Base-by-base conservation (phyloP, 805 yeast genomes). In the Wickerhamiella vanderwaltii region DNA sequence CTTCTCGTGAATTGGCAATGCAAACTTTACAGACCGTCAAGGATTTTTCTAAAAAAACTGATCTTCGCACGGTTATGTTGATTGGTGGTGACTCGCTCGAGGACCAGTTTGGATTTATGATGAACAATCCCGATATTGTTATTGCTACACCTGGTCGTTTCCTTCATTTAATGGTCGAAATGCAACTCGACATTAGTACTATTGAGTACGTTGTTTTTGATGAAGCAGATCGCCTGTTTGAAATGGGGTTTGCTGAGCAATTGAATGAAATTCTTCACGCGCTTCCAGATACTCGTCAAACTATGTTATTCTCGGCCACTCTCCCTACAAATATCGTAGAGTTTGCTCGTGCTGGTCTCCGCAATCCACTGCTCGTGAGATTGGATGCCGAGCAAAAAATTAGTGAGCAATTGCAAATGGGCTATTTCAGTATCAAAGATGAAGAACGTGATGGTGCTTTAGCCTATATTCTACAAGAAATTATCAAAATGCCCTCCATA, bases 21-120 rank as follows among this genome's bases (percentile, higher is more conserved):
- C 99, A 91, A 62, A 91, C 99, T 0, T 72, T 72, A 56, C 84
- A 76, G 55, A 93, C 84, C 46, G 79, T 88, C 26, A 84, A 82
- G 54, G 98, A 91, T 43, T 88, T 91, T 58, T 63, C 87, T 12
- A 73, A 67, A 45, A 94, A 93, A 5, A 76, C 94, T 0, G 93
- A 85, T 54, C 68, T 91, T 49, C 72, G 95, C 52, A 67, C 84
- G 13, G 75, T 81, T 11, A 67, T 87, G 39, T 65, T 91, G 23
- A 88, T 93, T 44, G 99, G 99, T 65, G 99, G 99, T 67, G 99
- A 91, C 57, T 83, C 95, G n/a, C 66, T 91, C 54, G 98, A 91
- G 57, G 96, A 88, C 43, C 98, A 91, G 64, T 91, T 91, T 58
- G 69, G 82, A 17, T 75, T 83, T 58, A 84, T 91, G 93, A 78